phyloP scores from a whole-genome alignment of 208 protist species.

The Trypanosoma lewisi region DNA sequence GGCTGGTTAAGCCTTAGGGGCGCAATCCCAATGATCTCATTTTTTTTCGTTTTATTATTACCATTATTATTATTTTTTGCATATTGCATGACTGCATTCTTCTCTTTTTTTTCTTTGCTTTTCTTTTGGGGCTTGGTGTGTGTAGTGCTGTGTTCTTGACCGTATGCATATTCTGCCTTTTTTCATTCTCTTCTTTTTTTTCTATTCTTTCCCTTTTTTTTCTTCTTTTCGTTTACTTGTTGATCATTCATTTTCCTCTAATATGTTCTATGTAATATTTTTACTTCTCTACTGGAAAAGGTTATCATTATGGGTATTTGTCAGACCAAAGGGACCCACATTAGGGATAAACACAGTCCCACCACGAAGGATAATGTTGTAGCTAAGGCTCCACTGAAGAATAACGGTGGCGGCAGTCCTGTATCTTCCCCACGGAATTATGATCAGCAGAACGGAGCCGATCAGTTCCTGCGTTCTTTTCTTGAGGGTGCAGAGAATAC shows the following conservation, averaged over 20 bases:
- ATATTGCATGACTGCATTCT: not conserved
- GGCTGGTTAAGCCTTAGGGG: constrained; percentile 62
- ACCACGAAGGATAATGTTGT: not conserved
- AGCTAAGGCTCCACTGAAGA: not conserved
- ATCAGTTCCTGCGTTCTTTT: constrained; percentile 58
- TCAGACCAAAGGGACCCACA: constrained; percentile 15
- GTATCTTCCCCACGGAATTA: constrained; percentile 10
- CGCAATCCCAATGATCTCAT: constrained; percentile 8
- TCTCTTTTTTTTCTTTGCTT: too few species aligned
- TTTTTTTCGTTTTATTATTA: constrained; percentile 17
- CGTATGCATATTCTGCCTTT: too few species aligned
- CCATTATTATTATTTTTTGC: constrained; percentile 16
- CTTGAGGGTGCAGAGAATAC: constrained; percentile 60
- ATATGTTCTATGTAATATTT: too few species aligned
- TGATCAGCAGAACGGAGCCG: constrained; percentile 25
- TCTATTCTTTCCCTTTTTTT: too few species aligned
- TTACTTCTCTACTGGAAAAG: too few species aligned
- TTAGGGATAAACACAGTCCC: not conserved
- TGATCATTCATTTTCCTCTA: not conserved
- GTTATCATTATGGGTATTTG: constrained; percentile 21
- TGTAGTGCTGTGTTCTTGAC: too few species aligned
- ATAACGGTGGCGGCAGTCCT: not conserved
- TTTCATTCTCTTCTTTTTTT: too few species aligned
- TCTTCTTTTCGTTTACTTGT: too few species aligned
- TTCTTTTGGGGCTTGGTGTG: too few species aligned